Evolutionary conservation across 495 filamentous ascomycete genomes (phyloP), one percentile per base, ranked within the genome.

Genomic region (Pseudevernia furfuracea): DNA sequence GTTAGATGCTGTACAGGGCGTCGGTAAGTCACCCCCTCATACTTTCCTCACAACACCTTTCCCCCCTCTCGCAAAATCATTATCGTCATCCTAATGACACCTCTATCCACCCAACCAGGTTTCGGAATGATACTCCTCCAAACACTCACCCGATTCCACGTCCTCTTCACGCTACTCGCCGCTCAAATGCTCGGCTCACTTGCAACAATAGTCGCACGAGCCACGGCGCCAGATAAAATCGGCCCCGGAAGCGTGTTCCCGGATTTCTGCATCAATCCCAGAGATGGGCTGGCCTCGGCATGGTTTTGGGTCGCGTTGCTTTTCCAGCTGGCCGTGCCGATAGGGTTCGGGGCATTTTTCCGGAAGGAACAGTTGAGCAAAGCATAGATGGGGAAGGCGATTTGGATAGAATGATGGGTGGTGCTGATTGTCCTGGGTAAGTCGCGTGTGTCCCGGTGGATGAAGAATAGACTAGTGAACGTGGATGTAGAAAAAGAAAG

Each of bases 271-370:
- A 70, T 78, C 53, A 77, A 75, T 4, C 58, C 73, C 38, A 53
- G 28, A 11, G 49, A 76, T 21, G 81, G 84, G 8, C 61, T 88
- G 41, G 78, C 73, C 3, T 82, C 83, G 65, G 77, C 80, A 36
- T 84, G 79, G 75, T 90, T 90, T 70, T 90, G 87, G 86, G 73
- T 88, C 65, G 83, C 81, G 38, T 67, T 90, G 11, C 44, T 81
- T 5, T 77, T 82, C 56, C 87, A 91, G 71, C 65, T 86, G 58
- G 73, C 81, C 28, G 84, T 90, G 62, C 87, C 84, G 60, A 66
- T 82, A 9, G 82, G 85, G 0, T 87, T 84, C 71, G 79, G 84
- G 60, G 76, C 76, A 70, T 86, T 85, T 69, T 84, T 87, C 73
- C 71, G 84, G 41, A 86, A 84, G 76, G 84, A 86, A 71, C 84